Base-by-base conservation (phyloP, 164 flowering plant genomes). In the Vitis riparia region DNA sequence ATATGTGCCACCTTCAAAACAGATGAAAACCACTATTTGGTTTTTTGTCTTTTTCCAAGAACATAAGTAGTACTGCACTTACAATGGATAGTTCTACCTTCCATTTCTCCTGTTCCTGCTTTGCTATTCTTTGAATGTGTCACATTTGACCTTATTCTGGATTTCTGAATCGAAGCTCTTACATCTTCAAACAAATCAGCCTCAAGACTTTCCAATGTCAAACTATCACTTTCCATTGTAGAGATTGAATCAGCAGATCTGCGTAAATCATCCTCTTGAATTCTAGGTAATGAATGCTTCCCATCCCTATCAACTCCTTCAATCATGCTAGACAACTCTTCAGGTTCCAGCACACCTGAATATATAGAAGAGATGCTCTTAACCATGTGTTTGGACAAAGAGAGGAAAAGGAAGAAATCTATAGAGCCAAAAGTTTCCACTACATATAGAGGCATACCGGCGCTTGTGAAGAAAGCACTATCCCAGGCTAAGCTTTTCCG, bases 401-500 rank as follows among this genome's bases (percentile, higher is more conserved):
- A 16, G 2, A 65, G 16, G 19, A 68, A 19, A 44, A 27, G 3
- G 48, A 8, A 2, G 12, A 37, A 37, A 37, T 37, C 5, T 6
- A 37, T 37, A 37, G 44, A 37, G 44, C 44, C 7, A 37, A 37
- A 37, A 37, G 44, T 37, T 37, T 37, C 6, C 44, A 10, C 55
- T 47, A 15, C 19, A 49, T 6, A 57, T 62, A 67, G 67, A 71
- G 53, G 62, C 78, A 70, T 71, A 87, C 98, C 93, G 73, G 81
- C 94, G 82, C 80, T 85, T 14, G 93, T 91, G 73, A 93, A 95
- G 78, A 95, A 95, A 3, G 98, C 99, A 70, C 79, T 89, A 71
- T 95, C 97, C 99, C 99, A 95, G 5, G 98, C 99, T 70, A 95
- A 84, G 84, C 99, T 95, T 75, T 93, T 89, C n/a, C 99, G 97